These are phyloP conservation scores for Phaeoacremonium minimum DNA, from an alignment of 2,329 filamentous ascomycete genomes.

Conservation along the genomic window DNA sequence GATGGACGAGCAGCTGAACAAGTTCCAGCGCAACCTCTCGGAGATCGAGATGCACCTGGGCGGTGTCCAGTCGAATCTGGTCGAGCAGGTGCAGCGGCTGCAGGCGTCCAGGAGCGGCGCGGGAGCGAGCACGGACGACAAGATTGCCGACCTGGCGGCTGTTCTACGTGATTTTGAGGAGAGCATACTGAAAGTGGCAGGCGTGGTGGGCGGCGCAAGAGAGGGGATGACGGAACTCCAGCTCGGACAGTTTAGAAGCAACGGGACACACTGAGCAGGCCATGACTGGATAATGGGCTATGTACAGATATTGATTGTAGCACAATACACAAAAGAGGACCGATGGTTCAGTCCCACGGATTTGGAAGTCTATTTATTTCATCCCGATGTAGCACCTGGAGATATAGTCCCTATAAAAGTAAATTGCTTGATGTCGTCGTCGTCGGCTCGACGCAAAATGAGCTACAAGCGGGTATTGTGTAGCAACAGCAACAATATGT, in stretches of 20 bases:
- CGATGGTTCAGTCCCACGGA: no score
- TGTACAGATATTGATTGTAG: neutral
- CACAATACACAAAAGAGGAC: no score
- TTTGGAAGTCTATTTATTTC: no score
- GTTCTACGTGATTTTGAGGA: conserved; percentile 63
- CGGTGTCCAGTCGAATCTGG: conserved; percentile 56
- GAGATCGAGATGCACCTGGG: conserved; percentile 64
- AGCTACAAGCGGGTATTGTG: no score
- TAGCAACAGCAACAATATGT: no score
- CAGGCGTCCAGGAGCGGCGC: conserved; percentile 36
- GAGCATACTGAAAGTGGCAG: conserved; percentile 59
- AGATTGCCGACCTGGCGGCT: conserved; percentile 46
- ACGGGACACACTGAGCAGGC: conserved; percentile 12
- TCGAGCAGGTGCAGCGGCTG: conserved; percentile 54
- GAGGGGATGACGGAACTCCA: conserved; percentile 58
- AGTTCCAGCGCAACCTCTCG: conserved; percentile 53
- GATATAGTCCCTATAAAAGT: no score
- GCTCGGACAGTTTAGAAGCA: conserved; percentile 39
- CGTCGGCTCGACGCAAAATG: no score
- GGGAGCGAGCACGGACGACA: conserved; percentile 34
- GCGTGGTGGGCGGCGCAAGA: conserved; percentile 52
- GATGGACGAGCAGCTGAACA: conserved; percentile 52
- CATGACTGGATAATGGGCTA: neutral
- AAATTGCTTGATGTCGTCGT: no score
- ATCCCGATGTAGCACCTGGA: conserved; percentile 1